These are phyloP conservation scores for Trichoderma virens DNA, from an alignment of 495 filamentous ascomycete genomes.

Conservation along the genomic window DNA sequence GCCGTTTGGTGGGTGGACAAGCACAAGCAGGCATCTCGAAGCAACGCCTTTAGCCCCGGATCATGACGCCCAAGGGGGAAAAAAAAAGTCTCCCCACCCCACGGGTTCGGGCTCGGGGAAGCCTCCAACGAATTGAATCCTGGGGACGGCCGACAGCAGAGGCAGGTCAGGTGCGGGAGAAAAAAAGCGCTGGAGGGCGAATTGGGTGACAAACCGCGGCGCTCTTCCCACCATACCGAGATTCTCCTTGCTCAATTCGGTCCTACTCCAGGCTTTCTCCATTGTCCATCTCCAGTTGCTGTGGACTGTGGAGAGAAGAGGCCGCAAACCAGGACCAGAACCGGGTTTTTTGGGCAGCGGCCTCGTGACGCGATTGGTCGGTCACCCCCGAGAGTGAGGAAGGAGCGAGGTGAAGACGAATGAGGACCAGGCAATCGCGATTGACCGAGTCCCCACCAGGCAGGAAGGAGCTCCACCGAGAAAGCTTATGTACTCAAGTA, in stretches of 20 bases:
- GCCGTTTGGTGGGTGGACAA: not conserved
- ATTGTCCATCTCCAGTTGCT: not conserved
- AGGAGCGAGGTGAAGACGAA: not conserved
- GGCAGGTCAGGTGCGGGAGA: not conserved
- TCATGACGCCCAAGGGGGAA: too few species aligned
- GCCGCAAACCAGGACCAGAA: not conserved
- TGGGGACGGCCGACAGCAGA: not conserved
- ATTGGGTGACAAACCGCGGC: constrained; percentile 6
- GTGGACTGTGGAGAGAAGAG: not conserved
- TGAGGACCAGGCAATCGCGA: not conserved
- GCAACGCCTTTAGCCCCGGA: not conserved
- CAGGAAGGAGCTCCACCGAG: not conserved
- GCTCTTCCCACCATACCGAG: not conserved
- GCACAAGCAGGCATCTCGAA: not conserved
- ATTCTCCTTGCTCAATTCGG: constrained; percentile 1
- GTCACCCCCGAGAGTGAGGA: not conserved
- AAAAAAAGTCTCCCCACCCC: not conserved
- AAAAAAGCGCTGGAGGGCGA: not conserved
- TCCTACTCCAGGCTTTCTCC: constrained; percentile 6
- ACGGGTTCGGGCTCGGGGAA: constrained; percentile 2
- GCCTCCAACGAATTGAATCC: not conserved
- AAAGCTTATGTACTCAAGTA: not conserved
- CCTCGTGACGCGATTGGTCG: not conserved
- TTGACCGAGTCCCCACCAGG: constrained; percentile 1
- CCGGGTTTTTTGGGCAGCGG: not conserved